Base-by-base conservation (phyloP, 192 early-diverging fungal genomes). In the Umbelopsis sp. region DNA sequence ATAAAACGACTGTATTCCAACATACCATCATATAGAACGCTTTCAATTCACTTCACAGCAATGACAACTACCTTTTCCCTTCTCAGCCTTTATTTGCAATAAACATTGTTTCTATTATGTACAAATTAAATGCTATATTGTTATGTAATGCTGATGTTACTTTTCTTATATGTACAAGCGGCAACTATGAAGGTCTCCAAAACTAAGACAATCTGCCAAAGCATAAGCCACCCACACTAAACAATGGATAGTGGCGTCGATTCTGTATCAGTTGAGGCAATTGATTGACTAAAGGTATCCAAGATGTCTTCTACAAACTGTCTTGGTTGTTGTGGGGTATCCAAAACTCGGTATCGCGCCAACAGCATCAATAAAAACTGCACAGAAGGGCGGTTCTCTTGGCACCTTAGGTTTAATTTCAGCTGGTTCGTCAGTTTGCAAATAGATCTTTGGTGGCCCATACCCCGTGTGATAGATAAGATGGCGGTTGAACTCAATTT, bases 241-340 rank as follows among this genome's bases (percentile, higher is more conserved):
- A 61, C 55, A 61, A 61, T 61, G 33, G 25, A 61, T 37, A 35
- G 55, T 61, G 55, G 55, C 55, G 55, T 61, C 7, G 55, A 25
- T 18, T 61, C 55, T 35, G 55, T 35, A 18, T 35, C 55, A 61
- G 30, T n/a, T 22, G 18, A 0, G 0, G 12, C 27, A 8, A 61
- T 4, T 30, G 25, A 27, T 12, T 35, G 15, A 8, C 25, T n/a
- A n/a, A 61, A 16, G 0, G 27, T 25, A 35, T 61, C 55, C 55
- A 61, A 61, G 16, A 30, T 25, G 13, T 61, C 55, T 33, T 61
- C 55, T 35, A 61, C 55, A 15, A 61, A 61, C 27, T 61, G 23
- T 61, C 30, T 11, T 7, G 55, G 55, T 13, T 35, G 55, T 7
- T 22, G 16, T n/a, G 55, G 55, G 1, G 55, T 27, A 30, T 16